Evolutionary conservation across 257 asterid species (phyloP), one percentile per base, ranked within the genome.

Genomic region (Primulina tabacum): DNA sequence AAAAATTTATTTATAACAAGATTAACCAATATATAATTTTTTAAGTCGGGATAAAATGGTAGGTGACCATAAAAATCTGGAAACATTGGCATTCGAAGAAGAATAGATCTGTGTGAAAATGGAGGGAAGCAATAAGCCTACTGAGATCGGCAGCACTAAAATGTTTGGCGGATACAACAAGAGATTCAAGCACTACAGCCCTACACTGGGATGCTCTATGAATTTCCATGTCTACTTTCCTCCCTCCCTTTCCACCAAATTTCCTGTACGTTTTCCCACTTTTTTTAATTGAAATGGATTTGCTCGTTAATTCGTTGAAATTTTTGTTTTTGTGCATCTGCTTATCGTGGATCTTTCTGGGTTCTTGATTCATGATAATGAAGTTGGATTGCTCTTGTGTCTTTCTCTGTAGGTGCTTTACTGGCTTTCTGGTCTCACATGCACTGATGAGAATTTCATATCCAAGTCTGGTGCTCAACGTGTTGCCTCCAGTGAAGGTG

Each of bases 391-490:
- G 26, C 26, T 38, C 58, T 35, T 1, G 6, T n/a, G 56, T 18
- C 62, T 67, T 70, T 32, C 5, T 67, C 69, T 50, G 1, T 40
- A 86, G 99, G 95, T 91, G 55, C 96, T 94, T 56, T 94, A 94
- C 88, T 94, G 96, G 95, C 97, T 91, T 68, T 91, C 99, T 43
- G 99, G 99, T 58, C 92, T 94, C 69, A 59, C 99, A 16, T 94
- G 99, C 87, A 83, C 89, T 2, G 99, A 94, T 73, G 97, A 94
- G 88, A 94, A 94, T 79, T 94, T 91, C 60, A 91, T 89, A 17
- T 33, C 47, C 58, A 94, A 94, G 77, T 90, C 99, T 37, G 99
- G 99, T 68, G 99, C 97, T 55, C 99, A 94, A 79, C 96, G 99
- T 67, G 89, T 70, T 71, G 99, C 97, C 76, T 86, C 97, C 3